Evolutionary conservation across 192 early-diverging fungal species (phyloP), one percentile per base, ranked within the genome.

Genomic region (Spizellomyces punctatus): DNA sequence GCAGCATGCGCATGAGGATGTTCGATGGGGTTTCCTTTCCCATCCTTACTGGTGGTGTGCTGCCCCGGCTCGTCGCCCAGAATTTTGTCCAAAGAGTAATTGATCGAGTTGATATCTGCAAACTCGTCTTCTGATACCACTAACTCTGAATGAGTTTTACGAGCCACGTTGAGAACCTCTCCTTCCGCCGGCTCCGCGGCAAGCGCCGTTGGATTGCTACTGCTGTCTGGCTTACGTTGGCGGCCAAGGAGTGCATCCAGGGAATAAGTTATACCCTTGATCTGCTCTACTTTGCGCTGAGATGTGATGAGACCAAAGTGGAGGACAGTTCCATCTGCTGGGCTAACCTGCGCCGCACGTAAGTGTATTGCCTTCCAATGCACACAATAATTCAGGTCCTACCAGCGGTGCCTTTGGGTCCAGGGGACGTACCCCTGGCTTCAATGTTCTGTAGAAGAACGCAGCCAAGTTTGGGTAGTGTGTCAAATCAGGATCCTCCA

Each of bases 391-490:
- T 3, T 36, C 27, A 36, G 27, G 27, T 36, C 27, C 27, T 72
- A 93, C 93, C 70, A 98, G 64, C 0, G 81, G 80, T 4, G 90
- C 87, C 27, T 82, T 66, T 7, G 84, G 78, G 54, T 89, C 89
- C 5, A 98, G 81, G 2, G 89, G 86, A n/a, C 98, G 82, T 0
- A 81, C 92, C 27, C 81, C 92, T 14, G 88, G 86, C 60, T 91
- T 91, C 41, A 98, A 78, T 71, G 90, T 87, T 45, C 98, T 88
- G 73, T 98, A 99, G 69, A 99, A 99, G 80, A 99, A 99, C 7
- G 86, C 82, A 10, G 90, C 86, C 21, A 99, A 72, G 75, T 96
- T 97, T 16, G 88, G 86, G 73, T 96, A 99, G 10, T 82, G 76
- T 5, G 76, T 82, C 22, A 98, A 75, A 74, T 93, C 88, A 0